Conservation (phyloP, 2,329 filamentous ascomycete species). For the Exophiala bonariae region DNA sequence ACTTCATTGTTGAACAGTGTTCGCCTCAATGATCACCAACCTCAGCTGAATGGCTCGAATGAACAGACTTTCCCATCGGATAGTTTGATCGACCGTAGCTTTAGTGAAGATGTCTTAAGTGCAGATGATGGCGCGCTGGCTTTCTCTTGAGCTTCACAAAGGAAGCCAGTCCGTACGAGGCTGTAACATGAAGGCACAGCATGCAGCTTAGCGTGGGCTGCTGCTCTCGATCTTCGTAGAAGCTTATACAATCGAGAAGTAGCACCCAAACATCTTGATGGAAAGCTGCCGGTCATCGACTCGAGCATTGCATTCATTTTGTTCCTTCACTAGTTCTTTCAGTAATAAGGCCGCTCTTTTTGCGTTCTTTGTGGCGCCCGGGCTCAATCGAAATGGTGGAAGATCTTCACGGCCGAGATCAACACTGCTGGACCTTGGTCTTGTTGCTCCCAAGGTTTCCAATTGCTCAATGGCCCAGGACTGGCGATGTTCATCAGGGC, state of each 20-base stretch:
- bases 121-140: too few relatives aligned
- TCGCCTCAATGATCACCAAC: too few relatives aligned
- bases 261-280: constrained; percentile 1
- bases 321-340: background rate
- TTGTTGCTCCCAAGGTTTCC: background rate
- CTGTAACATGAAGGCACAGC: too few relatives aligned
- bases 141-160: too few relatives aligned
- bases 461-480: background rate
- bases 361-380: background rate
- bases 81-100: too few relatives aligned
- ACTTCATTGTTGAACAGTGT: too few relatives aligned
- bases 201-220: too few relatives aligned
- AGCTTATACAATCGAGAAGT: background rate
- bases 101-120: too few relatives aligned
- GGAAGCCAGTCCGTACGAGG: too few relatives aligned
- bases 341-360: background rate
- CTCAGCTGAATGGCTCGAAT: too few relatives aligned
- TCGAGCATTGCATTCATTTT: background rate
- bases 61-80: too few relatives aligned
- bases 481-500: background rate
- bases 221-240: too few relatives aligned
- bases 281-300: background rate
- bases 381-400: background rate
- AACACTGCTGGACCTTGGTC: background rate
- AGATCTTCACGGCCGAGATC: background rate